Percentiles rank a stretch among this genome's conserved stretches.
These are phyloP conservation scores for Somion occarium DNA, from an alignment of 1,284 basidiomycete species.

Conservation along the genomic window DNA sequence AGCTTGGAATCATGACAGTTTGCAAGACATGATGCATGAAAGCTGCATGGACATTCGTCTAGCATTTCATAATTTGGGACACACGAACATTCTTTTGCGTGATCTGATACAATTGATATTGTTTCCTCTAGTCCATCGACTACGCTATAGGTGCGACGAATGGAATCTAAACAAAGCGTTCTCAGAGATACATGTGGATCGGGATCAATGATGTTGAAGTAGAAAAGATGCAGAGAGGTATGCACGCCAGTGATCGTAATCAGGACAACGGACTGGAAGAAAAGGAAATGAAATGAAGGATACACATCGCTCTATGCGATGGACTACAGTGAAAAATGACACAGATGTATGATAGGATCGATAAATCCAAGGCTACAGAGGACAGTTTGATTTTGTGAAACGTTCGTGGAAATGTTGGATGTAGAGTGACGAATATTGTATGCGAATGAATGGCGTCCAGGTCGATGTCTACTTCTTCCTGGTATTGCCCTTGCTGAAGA, in stretches of 20 bases:
- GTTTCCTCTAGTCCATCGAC: not conserved
- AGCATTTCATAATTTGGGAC: no score
- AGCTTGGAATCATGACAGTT: no score
- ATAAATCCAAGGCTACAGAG: not conserved
- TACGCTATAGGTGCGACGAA: not conserved
- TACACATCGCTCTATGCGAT: not conserved
- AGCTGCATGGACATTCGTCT: no score
- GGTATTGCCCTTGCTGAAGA: slow-evolving; percentile 76
- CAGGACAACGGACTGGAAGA: not conserved
- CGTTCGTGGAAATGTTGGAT: not conserved
- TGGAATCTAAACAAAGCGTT: not conserved
- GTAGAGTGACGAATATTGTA: not conserved
- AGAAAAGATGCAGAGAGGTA: not conserved
- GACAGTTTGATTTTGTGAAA: not conserved
- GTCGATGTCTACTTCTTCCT: slow-evolving; percentile 42
- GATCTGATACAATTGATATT: no score
- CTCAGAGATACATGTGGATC: not conserved
- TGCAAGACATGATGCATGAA: no score
- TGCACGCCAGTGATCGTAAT: not conserved
- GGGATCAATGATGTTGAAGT: not conserved
- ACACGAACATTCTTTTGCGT: no score
- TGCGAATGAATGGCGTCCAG: not conserved
- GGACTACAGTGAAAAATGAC: not conserved
- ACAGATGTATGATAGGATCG: not conserved
- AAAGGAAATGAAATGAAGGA: not conserved